Conservation (phyloP, 805 yeast species). For the Teunomyces stri region DNA sequence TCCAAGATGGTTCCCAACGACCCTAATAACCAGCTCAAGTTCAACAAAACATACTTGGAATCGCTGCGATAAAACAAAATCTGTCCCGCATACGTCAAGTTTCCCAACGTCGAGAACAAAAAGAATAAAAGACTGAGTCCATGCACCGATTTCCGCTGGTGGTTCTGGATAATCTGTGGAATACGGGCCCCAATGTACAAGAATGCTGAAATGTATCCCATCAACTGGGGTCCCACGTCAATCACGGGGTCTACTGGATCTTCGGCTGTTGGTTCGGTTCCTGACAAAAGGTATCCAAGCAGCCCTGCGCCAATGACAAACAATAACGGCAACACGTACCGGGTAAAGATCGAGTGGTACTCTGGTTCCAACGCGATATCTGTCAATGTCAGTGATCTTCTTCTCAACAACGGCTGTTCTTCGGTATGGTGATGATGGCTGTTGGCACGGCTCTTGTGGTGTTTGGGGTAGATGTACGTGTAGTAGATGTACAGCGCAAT, state of each 20-base stretch:
- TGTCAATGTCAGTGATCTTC: slow-evolving; percentile 53
- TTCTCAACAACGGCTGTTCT: slow-evolving; percentile 37
- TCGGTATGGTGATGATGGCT: slow-evolving; percentile 11
- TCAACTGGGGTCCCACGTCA: slow-evolving; percentile 56
- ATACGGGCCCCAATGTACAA: slow-evolving; percentile 64
- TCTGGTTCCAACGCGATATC: slow-evolving; percentile 48
- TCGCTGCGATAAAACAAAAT: slow-evolving; percentile 67
- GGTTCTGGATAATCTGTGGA: slow-evolving; percentile 86
- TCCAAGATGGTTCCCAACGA: slow-evolving; percentile 75
- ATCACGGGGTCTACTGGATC: slow-evolving; percentile 23
- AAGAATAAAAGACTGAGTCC: slow-evolving; percentile 85
- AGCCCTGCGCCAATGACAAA: slow-evolving; percentile 64
- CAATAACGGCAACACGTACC: slow-evolving; percentile 55
- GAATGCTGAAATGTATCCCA: slow-evolving; percentile 69
- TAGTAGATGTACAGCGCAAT: slow-evolving; percentile 60
- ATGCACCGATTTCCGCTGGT: slow-evolving; percentile 70
- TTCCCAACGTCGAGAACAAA: slow-evolving; percentile 71
- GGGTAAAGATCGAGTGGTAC: slow-evolving; percentile 45
- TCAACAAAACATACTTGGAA: slow-evolving; percentile 53
- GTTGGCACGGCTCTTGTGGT: slow-evolving; percentile 12
- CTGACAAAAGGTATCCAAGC: slow-evolving; percentile 55
- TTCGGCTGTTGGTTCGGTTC: slow-evolving; percentile 24
- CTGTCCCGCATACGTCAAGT: slow-evolving; percentile 72
- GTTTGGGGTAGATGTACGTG: slow-evolving; percentile 42
- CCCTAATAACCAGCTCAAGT: slow-evolving; percentile 76